phyloP scores from a whole-genome alignment of 176 grass and related monocot species.

The Cocos nucifera region DNA sequence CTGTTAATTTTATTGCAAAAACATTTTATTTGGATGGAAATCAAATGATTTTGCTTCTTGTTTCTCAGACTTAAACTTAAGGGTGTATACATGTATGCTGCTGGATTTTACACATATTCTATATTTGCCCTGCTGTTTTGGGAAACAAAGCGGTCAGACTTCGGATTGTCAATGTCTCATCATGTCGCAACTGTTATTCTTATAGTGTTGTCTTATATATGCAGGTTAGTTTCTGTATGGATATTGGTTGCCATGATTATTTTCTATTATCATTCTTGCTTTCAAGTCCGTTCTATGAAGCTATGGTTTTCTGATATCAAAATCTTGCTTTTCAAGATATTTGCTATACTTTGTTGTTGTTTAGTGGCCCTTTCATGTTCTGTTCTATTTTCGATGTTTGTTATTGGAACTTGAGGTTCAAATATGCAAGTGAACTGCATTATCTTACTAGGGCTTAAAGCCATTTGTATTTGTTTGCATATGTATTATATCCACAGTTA shows the following conservation, averaged over 20 bases:
- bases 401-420: no score
- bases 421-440: no score
- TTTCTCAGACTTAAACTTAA: constrained; percentile 70
- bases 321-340: no score
- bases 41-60: constrained; percentile 12
- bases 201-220: constrained; percentile 78
- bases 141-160: constrained; percentile 80
- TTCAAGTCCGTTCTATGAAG: no score
- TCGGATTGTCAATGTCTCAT: constrained; percentile 83
- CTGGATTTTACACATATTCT: constrained; percentile 95
- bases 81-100: constrained; percentile 81
- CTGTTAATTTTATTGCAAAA: not conserved
- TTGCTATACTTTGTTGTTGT: no score
- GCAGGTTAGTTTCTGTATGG: constrained; percentile 28
- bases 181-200: constrained; percentile 70
- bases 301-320: no score
- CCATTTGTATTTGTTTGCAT: no score
- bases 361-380: no score
- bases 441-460: no score
- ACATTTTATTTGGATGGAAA: not conserved
- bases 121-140: constrained; percentile 90
- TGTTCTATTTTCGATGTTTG: no score
- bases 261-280: not conserved
- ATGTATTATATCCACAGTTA: no score
- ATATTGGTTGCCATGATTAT: not conserved